Evolutionary conservation across 306 rosid genomes (phyloP).

Genomic region (apple (Malus domestica)): DNA sequence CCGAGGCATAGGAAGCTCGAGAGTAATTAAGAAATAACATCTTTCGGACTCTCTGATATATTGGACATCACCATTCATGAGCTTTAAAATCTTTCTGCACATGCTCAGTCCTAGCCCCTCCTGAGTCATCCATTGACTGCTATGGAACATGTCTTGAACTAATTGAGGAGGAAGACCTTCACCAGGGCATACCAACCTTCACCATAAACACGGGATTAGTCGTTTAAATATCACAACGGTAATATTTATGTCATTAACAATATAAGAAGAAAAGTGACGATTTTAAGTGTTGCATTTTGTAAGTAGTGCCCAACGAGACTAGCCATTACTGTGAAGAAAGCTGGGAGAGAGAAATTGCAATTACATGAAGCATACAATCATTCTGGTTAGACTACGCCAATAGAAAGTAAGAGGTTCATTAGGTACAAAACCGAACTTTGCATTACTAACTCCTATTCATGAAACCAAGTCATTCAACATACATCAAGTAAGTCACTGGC

Average conservation of each 20-base stretch:
- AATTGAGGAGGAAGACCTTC: conserved; percentile 89
- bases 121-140: conserved; percentile 68
- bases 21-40: conserved; percentile 66
- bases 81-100: conserved; percentile 86
- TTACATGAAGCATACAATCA: background rate
- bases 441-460: background rate
- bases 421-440: background rate
- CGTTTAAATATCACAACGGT: background rate
- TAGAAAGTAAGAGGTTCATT: background rate
- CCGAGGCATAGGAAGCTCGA: conserved; percentile 72
- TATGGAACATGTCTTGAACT: conserved; percentile 93
- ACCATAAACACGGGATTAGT: conserved; percentile 7
- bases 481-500: background rate
- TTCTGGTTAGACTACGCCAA: background rate
- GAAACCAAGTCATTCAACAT: background rate
- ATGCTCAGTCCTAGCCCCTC: conserved; percentile 94
- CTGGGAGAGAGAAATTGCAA: background rate
- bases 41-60: conserved; percentile 92
- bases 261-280: background rate
- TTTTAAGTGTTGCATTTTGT: background rate
- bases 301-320: background rate
- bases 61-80: conserved; percentile 88
- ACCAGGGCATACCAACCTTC: conserved; percentile 94
- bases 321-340: background rate
- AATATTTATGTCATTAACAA: background rate